phyloP scores from a whole-genome alignment of 305 asterid species.

The Petunia hybrid region DNA sequence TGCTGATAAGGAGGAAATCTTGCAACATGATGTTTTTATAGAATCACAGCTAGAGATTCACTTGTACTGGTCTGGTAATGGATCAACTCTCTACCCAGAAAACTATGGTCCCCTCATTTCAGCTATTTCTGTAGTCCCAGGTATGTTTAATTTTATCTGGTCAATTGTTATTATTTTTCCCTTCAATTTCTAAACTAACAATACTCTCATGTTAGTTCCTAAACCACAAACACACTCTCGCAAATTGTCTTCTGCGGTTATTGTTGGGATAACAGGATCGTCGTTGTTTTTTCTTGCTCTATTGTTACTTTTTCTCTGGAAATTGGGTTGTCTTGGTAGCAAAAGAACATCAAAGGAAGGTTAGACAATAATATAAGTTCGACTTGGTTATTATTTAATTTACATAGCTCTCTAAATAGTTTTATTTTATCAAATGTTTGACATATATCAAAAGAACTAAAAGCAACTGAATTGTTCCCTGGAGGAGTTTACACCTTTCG shows the following conservation, averaged over 20 bases:
- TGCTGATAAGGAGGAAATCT: neutral
- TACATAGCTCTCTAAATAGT: neutral
- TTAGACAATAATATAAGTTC: neutral
- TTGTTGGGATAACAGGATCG: slow-evolving; percentile 18
- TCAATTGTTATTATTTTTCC: neutral
- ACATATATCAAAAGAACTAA: neutral
- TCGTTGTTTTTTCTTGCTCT: neutral
- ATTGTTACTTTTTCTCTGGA: slow-evolving; percentile 12
- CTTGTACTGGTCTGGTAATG: slow-evolving; percentile 37
- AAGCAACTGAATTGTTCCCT: slow-evolving; percentile 32
- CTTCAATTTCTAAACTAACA: neutral
- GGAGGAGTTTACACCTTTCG: slow-evolving; percentile 35
- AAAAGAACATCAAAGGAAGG: slow-evolving; percentile 27
- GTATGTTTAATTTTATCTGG: neutral
- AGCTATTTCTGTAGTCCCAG: slow-evolving; percentile 26
- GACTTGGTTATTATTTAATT: neutral
- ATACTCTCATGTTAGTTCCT: neutral
- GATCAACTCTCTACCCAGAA: neutral
- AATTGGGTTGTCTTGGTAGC: slow-evolving; percentile 27
- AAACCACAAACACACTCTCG: neutral
- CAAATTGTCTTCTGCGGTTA: slow-evolving; percentile 22
- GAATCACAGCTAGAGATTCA: slow-evolving; percentile 31
- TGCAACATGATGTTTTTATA: neutral
- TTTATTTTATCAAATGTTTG: neutral
- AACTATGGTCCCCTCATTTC: slow-evolving; percentile 34